Percentiles rank a stretch among this genome's conserved stretches.
These are phyloP conservation scores for Entrophospora sp. DNA, from an alignment of 192 early-diverging fungal species.

Conservation along the genomic window DNA sequence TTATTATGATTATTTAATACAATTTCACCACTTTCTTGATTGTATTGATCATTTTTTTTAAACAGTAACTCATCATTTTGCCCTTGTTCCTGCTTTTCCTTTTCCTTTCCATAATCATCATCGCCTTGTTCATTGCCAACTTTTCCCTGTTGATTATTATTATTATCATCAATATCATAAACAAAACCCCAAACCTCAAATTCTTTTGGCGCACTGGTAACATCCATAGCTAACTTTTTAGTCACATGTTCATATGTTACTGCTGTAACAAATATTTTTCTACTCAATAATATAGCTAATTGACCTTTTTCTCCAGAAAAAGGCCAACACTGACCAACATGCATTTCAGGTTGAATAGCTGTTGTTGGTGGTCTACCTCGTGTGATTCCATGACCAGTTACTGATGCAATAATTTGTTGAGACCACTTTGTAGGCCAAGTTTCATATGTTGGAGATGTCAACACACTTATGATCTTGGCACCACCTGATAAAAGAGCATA, in stretches of 20 bases:
- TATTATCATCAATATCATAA: no score
- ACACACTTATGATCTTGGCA: conserved; percentile 47
- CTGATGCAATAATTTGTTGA: neutral
- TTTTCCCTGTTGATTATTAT: neutral
- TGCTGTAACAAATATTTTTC: conserved; percentile 45
- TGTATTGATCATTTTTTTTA: no score
- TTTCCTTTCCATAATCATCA: no score
- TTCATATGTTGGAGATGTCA: conserved; percentile 43
- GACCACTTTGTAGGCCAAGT: neutral
- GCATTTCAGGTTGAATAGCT: conserved; percentile 35
- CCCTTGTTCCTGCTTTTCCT: no score
- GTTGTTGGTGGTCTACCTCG: conserved; percentile 9
- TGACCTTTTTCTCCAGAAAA: conserved; percentile 55
- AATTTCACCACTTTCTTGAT: no score
- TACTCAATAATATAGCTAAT: conserved; percentile 51
- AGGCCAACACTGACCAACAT: conserved; percentile 69
- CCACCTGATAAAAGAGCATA: conserved; percentile 61
- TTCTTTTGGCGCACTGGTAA: conserved; percentile 51
- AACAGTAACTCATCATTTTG: no score
- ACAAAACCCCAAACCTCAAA: conserved; percentile 54
- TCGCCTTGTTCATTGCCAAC: neutral
- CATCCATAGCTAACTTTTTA: conserved; percentile 44
- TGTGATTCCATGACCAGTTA: neutral
- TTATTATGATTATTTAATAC: no score
- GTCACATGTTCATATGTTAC: conserved; percentile 66